Evolutionary conservation across 768 basidiomycete genomes (phyloP).

Genomic region (Leccinum variicolor): DNA sequence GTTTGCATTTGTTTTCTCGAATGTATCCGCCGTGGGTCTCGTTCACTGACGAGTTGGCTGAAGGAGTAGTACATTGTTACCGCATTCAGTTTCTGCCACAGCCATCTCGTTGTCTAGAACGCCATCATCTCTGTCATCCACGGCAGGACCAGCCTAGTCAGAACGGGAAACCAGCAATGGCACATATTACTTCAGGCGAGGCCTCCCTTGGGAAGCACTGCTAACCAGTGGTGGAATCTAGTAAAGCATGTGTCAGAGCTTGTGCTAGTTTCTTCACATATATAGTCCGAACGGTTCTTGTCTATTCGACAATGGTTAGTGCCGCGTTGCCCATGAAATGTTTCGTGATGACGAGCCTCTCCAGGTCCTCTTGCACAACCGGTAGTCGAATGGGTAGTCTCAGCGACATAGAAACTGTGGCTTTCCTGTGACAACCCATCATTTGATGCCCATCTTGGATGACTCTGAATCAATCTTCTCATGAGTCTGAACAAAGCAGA

Average conservation of each 20-base stretch:
- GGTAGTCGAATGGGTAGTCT: background rate
- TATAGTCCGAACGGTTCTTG: background rate
- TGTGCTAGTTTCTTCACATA: background rate
- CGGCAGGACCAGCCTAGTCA: background rate
- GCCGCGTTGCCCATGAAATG: background rate
- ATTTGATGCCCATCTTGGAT: background rate
- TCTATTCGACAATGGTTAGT: background rate
- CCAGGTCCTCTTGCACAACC: background rate
- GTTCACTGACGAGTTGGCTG: constrained; percentile 35
- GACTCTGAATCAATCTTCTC: background rate
- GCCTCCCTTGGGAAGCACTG: background rate
- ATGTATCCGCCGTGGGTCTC: constrained; percentile 41
- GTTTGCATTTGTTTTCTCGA: constrained; percentile 34
- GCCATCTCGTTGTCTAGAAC: background rate
- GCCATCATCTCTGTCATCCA: background rate
- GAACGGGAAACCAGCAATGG: background rate
- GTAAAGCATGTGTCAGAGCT: background rate
- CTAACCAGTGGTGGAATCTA: background rate
- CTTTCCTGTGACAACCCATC: background rate
- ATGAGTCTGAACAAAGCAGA: background rate
- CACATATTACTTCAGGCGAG: too few relatives aligned
- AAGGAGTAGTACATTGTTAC: constrained; percentile 10
- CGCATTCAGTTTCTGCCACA: background rate
- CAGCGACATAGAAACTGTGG: background rate
- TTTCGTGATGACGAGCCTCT: background rate